Evolutionary conservation across 495 filamentous ascomycete species (phyloP), one percentile per base, ranked within the genome.

Genomic region (Podospora comata): DNA sequence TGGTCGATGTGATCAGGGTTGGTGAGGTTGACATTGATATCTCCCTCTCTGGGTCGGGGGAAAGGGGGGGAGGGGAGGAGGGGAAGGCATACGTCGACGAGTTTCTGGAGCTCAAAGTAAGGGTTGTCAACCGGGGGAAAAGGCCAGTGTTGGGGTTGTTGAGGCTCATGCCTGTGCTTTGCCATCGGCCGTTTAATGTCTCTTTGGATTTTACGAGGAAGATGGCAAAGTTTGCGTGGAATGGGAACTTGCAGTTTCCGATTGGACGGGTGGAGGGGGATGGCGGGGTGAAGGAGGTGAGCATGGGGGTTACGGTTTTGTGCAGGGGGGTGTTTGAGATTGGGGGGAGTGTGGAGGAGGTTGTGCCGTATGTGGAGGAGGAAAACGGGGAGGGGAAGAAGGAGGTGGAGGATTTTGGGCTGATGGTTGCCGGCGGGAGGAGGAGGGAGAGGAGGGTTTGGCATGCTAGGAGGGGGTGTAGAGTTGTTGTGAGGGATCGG

Each of bases 271-370:
- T 97, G 1, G 75, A 77, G 6, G 84, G 86, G 0, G 85, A 86
- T 3, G 84, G 84, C 2, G 84, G 83, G 65, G 84, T 76, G 7
- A 82, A 80, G 1, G 81, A 85, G 70, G 80, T 91, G 7, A 78
- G 80, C 9, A 81, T 92, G 57, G 90, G 88, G 0, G 82, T 93
- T 27, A 90, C 89, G 48, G 85, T 88, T 16, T 84, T 96, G 39
- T 91, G 91, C 65, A 83, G 88, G 57, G 94, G 94, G 6, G 88
- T 91, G 66, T 97, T 92, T 74, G 93, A 97, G 76, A 84, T 97
- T 62, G 86, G 85, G 27, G 93, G 89, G 2, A 89, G 85, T 16
- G 87, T 97, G 0, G 94, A 97, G 78, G 94, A 97, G 82, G 85
- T 78, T 83, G 54, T 68, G 73, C 68, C 75, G 70, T 62, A 68